These are phyloP conservation scores for Botrytis pseudocinerea DNA, from an alignment of 2,329 filamentous ascomycete species.

Conservation along the genomic window DNA sequence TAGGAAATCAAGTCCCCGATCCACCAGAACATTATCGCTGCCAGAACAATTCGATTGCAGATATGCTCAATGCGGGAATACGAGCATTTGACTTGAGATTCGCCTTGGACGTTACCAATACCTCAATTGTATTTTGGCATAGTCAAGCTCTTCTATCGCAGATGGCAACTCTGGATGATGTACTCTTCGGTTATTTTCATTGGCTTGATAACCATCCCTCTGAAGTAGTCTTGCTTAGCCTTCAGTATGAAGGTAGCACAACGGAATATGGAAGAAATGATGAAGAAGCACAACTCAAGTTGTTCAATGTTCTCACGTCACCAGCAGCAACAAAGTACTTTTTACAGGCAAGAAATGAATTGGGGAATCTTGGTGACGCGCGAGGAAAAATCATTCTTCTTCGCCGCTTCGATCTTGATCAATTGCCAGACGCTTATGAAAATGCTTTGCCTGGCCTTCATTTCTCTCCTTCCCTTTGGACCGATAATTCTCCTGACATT, in stretches of 20 bases:
- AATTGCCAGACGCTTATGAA: conserved; percentile 42
- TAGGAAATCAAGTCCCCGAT: conserved; percentile 41
- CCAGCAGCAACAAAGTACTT: conserved; percentile 45
- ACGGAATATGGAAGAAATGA: conserved; percentile 41
- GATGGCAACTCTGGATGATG: conserved; percentile 46
- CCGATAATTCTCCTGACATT: conserved; percentile 46
- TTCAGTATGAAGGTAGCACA: conserved; percentile 49
- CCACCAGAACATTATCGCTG: conserved; percentile 45
- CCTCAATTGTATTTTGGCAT: conserved; percentile 52
- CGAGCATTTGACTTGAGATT: conserved; percentile 54
- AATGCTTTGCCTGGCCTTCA: conserved; percentile 48
- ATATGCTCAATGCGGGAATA: conserved; percentile 49
- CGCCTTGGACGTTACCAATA: conserved; percentile 49
- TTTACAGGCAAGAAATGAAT: conserved; percentile 41
- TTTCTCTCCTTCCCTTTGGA: conserved; percentile 48
- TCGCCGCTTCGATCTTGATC: conserved; percentile 70
- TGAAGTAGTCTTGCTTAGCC: conserved; percentile 49
- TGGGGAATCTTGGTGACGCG: conserved; percentile 66
- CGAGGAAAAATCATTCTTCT: conserved; percentile 85
- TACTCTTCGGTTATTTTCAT: conserved; percentile 50
- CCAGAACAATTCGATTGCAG: conserved; percentile 44
- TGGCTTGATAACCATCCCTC: conserved; percentile 50
- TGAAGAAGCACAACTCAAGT: conserved; percentile 42
- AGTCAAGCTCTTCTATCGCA: conserved; percentile 48
- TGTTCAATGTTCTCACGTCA: conserved; percentile 46